Evolutionary conservation across 345 rosid species (phyloP).

Genomic region (Geranium brycei): DNA sequence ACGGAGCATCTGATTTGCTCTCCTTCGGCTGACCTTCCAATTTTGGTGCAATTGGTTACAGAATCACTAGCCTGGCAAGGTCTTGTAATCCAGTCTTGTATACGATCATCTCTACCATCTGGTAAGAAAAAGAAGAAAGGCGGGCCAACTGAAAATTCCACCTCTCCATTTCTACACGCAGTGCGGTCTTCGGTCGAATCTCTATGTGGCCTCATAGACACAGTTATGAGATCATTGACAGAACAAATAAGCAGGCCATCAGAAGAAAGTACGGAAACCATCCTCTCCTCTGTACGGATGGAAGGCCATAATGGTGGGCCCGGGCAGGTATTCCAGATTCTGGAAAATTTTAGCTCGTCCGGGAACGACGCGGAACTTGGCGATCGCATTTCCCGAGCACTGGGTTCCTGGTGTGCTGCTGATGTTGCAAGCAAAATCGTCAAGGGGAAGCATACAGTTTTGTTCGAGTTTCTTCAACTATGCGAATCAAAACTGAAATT

Average conservation of each 20-base stretch:
- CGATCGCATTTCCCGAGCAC: constrained; percentile 36
- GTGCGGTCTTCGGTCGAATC: constrained; percentile 43
- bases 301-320: constrained; percentile 42
- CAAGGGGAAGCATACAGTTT: constrained; percentile 26
- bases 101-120: constrained; percentile 56
- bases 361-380: constrained; percentile 42
- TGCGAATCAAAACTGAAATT: constrained; percentile 56
- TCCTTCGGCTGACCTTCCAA: constrained; percentile 32
- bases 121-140: constrained; percentile 93
- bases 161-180: constrained; percentile 24
- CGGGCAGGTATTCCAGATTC: constrained; percentile 44
- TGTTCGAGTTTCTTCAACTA: constrained; percentile 39
- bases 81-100: constrained; percentile 58
- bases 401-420: constrained; percentile 48
- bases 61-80: constrained; percentile 90
- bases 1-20: constrained; percentile 33
- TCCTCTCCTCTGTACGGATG: constrained; percentile 31
- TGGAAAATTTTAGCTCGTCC: constrained; percentile 33
- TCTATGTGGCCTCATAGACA: constrained; percentile 30
- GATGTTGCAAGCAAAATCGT: constrained; percentile 50
- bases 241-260: constrained; percentile 36
- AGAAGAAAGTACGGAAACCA: constrained; percentile 38
- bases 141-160: constrained; percentile 34
- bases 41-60: constrained; percentile 52
- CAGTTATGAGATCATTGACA: constrained; percentile 37